Base-by-base conservation (phyloP, 2,329 filamentous ascomycete genomes). In the Didymella glomerata region DNA sequence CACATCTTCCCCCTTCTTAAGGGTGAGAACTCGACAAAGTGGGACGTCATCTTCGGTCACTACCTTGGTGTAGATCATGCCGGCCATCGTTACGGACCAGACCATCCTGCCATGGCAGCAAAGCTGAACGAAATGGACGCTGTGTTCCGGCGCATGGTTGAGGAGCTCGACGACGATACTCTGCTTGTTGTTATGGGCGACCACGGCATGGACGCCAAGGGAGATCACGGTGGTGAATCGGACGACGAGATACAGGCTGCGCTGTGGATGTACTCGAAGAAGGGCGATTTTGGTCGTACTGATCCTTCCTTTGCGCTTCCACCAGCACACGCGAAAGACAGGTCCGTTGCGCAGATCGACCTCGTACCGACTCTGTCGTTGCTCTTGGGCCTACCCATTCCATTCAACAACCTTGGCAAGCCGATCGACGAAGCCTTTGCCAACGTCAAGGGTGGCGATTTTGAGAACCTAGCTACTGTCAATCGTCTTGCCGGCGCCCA, bases 201-300 rank as follows among this genome's bases (percentile, higher is more conserved):
- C 75, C 95, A 99, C 73, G 95, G 95, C 11, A 99, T 99, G 95
- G 95, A 99, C 76, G 83, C 86, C 61, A 98, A 99, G 80, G 95
- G 95, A 18, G 95, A 99, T 67, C 95, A 99, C 73, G 95, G 95
- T n/a, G 95, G 95, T 54, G 95, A 99, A 80, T 97, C 94, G 30
- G 92, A 97, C 67, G 93, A 98, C 64, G 95, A 99, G 76, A 87
- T 99, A 7, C 88, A 99, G 77, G 93, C 95, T 55, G 93, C 95
- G 2, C 78, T 99, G 46, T 99, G 95, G 94, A 96, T 99, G 93
- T 99, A 98, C 76, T 96, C 95, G 1, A 96, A 93, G 77, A 89
- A 87, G 67, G 88, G 88, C 0, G 77, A 91, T 10, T 99, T 99
- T 76, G 95, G 95, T 16, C 88, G 93, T 38, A 90, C 87, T 1